Conservation (phyloP, 164 flowering plant species). For the Vitis labrusca region DNA sequence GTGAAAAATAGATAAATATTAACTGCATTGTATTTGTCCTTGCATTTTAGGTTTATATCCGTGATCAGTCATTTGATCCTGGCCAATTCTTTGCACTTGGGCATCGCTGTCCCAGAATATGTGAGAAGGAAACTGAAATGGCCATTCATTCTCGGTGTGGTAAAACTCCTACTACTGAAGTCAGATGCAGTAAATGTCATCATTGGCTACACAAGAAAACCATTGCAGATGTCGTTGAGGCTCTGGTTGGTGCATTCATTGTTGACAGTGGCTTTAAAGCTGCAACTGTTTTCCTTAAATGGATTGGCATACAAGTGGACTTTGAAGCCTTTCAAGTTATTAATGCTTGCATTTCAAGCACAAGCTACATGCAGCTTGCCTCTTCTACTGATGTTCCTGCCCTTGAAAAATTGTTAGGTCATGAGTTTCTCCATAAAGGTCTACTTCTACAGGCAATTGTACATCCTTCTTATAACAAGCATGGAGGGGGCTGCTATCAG, state of each 20-base stretch:
- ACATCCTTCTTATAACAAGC: constrained; percentile 82
- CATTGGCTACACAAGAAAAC: constrained; percentile 82
- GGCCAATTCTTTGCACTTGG: constrained; percentile 71
- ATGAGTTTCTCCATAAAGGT: constrained; percentile 66
- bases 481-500: constrained; percentile 95
- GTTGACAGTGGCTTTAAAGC: constrained; percentile 94
- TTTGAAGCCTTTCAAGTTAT: constrained; percentile 57
- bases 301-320: constrained; percentile 79
- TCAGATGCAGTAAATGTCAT: constrained; percentile 69
- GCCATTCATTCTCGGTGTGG: constrained; percentile 40
- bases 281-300: constrained; percentile 81
- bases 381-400: constrained; percentile 35
- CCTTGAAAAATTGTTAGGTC: constrained; percentile 55
- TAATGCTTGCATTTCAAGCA: constrained; percentile 48
- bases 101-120: constrained; percentile 60
- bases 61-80: constrained; percentile 82
- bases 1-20: too few relatives aligned
- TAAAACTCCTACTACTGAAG: constrained; percentile 17
- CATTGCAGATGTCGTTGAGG: constrained; percentile 90
- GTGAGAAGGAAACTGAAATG: constrained; percentile 46
- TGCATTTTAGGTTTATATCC: constrained; percentile 72
- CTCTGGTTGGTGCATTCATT: constrained; percentile 86
- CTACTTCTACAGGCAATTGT: constrained; percentile 86
- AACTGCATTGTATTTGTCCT: not conserved
- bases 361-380: constrained; percentile 45